Conservation (phyloP, 2,329 filamentous ascomycete species). For the Fusarium duplospermum region DNA sequence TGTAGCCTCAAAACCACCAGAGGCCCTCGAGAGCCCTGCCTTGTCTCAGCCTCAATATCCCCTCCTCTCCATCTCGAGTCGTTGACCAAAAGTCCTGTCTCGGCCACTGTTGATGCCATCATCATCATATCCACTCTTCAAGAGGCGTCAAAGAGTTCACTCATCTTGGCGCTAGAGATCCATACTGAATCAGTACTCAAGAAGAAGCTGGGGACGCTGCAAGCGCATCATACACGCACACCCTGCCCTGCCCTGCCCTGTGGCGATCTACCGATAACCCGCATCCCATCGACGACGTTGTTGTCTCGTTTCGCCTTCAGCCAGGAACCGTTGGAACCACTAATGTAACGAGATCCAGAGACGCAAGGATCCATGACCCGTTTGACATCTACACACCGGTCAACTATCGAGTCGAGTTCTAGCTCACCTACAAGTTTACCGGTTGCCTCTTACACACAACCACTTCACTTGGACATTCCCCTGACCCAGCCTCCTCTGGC, state of each 20-base stretch:
- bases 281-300: not conserved
- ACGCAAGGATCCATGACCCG: conserved; percentile 18
- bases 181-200: not conserved
- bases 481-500: not conserved
- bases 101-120: conserved; percentile 19
- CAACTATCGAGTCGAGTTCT: conserved; percentile 11
- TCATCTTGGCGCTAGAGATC: conserved; percentile 12
- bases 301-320: conserved; percentile 11
- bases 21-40: not conserved
- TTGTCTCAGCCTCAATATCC: conserved; percentile 22
- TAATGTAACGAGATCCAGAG: conserved; percentile 13
- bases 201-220: not conserved
- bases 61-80: not conserved
- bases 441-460: not conserved
- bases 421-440: conserved; percentile 24
- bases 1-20: not conserved
- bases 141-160: conserved; percentile 1
- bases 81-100: not conserved
- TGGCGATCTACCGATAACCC: not conserved
- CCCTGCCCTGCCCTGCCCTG: conserved; percentile 7
- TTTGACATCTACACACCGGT: conserved; percentile 16
- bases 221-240: conserved; percentile 19
- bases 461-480: not conserved
- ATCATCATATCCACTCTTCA: conserved; percentile 32
- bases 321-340: conserved; percentile 32